Evolutionary conservation across 768 basidiomycete genomes (phyloP).

Genomic region (Pleurotus pulmonarius): DNA sequence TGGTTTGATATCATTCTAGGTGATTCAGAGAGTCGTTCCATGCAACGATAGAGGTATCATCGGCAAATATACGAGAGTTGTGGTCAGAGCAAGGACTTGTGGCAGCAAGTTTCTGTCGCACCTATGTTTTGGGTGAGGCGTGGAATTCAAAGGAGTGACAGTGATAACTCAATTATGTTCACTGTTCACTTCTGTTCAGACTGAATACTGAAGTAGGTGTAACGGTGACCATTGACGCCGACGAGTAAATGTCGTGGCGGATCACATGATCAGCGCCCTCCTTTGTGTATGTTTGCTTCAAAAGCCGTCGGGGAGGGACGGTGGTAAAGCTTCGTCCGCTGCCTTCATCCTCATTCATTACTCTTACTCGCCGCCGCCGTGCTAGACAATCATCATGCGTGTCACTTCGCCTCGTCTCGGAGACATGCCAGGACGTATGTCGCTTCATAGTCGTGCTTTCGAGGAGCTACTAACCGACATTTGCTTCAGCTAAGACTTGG

Average conservation of each 20-base stretch:
- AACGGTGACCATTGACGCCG: background rate
- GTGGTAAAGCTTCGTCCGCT: background rate
- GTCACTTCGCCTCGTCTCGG: conserved; percentile 54
- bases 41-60: background rate
- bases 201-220: no score
- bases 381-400: conserved; percentile 46
- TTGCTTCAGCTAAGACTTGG: conserved; percentile 65
- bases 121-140: no score
- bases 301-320: conserved; percentile 18
- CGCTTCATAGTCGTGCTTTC: background rate
- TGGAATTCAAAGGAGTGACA: no score
- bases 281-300: conserved; percentile 13
- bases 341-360: background rate
- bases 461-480: background rate
- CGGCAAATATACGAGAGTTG: conserved; percentile 2
- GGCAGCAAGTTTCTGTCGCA: no score
- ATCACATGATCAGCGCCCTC: conserved; percentile 30
- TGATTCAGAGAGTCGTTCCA: background rate
- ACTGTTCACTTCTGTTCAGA: no score
- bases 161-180: no score
- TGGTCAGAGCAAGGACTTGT: no score
- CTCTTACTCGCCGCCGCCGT: conserved; percentile 13
- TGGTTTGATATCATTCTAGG: conserved; percentile 71
- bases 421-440: conserved; percentile 82
- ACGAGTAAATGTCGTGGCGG: conserved; percentile 5